A percentile compares a stretch with the other conserved stretches of the same genome.
Evolutionary conservation across 495 filamentous ascomycete species (phyloP).

Genomic region (Echria macrotheca): DNA sequence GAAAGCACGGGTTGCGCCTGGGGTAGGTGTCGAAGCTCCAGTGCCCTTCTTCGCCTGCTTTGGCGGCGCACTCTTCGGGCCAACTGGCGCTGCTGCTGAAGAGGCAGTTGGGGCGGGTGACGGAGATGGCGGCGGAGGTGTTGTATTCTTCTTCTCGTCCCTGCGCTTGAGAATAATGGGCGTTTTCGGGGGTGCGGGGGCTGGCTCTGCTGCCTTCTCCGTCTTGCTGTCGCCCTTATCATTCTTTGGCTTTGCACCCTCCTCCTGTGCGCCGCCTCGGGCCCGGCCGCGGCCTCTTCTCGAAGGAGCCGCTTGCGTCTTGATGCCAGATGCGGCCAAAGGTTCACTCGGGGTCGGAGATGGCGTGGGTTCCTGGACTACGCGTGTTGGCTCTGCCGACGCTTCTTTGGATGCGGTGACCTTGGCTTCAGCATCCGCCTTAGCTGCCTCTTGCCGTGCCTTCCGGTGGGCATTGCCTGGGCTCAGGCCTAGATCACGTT

Average conservation of each 20-base stretch:
- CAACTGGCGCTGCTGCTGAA: conserved; percentile 22
- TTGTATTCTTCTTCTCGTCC: conserved; percentile 9
- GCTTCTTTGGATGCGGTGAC: conserved; percentile 34
- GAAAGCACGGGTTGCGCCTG: conserved; percentile 74
- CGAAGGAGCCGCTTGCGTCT: conserved; percentile 20
- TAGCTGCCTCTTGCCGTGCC: conserved; percentile 47
- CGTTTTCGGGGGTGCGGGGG: conserved; percentile 17
- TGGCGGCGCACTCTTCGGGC: conserved; percentile 26
- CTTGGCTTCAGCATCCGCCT: conserved; percentile 43
- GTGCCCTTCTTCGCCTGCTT: conserved; percentile 27
- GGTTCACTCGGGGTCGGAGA: conserved; percentile 23
- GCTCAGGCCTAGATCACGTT: conserved; percentile 83
- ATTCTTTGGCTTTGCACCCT: conserved; percentile 15
- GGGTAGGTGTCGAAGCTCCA: conserved; percentile 29
- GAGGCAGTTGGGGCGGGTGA: conserved; percentile 3
- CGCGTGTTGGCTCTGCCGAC: conserved; percentile 19
- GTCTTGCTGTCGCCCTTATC: conserved; percentile 18
- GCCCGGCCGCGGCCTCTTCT: conserved; percentile 22
- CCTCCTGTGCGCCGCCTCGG: conserved; percentile 24
- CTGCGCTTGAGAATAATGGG: conserved; percentile 39
- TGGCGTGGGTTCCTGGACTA: conserved; percentile 20
- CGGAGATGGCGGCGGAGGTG: neutral
- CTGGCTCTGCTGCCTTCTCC: conserved; percentile 17
- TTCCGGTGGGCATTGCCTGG: conserved; percentile 52
- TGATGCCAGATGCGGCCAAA: neutral